A percentile compares a stretch with the other conserved stretches of the same genome.
Evolutionary conservation across 805 yeast species (phyloP).

Genomic region (Zygosaccharomyces gambellarensis): DNA sequence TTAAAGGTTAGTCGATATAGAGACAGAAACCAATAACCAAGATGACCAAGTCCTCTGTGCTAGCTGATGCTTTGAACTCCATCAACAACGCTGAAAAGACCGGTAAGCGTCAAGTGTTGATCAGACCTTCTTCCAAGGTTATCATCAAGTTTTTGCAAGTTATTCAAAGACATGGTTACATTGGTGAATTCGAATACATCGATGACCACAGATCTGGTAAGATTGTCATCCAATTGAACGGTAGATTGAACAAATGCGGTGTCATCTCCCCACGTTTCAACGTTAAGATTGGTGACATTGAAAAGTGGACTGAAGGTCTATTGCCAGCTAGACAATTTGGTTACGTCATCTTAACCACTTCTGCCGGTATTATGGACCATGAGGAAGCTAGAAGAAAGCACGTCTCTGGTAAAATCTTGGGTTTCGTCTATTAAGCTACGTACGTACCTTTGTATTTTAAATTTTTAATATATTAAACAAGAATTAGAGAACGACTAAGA

Average conservation of each 20-base stretch:
- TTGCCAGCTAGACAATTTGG: slow-evolving; percentile 99
- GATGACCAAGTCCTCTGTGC: slow-evolving; percentile 97
- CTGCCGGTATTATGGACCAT: slow-evolving; percentile 99
- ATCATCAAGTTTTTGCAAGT: slow-evolving; percentile 94
- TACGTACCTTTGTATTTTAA: slow-evolving; percentile 8
- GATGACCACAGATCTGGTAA: slow-evolving; percentile 99
- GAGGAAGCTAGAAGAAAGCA: slow-evolving; percentile 99
- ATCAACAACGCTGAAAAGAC: slow-evolving; percentile 99
- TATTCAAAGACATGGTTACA: slow-evolving; percentile 98
- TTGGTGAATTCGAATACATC: slow-evolving; percentile 96
- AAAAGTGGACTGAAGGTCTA: slow-evolving; percentile 97
- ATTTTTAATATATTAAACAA: not conserved
- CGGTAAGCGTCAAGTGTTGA: slow-evolving; percentile 97
- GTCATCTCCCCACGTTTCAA: slow-evolving; percentile 98
- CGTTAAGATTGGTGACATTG: slow-evolving; percentile 91
- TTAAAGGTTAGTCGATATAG: not conserved
- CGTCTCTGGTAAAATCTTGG: slow-evolving; percentile 97
- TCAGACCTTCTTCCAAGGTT: slow-evolving; percentile 98
- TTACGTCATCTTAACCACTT: slow-evolving; percentile 94
- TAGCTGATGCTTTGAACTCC: slow-evolving; percentile 97
- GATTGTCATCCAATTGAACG: slow-evolving; percentile 94
- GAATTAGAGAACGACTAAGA: not conserved
- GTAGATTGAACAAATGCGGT: slow-evolving; percentile 98
- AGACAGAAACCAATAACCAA: slow-evolving; percentile 26
- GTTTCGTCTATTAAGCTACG: slow-evolving; percentile 79